These are phyloP conservation scores for Geotrichum candidum DNA, from an alignment of 1,139 yeast genomes.

Conservation along the genomic window DNA sequence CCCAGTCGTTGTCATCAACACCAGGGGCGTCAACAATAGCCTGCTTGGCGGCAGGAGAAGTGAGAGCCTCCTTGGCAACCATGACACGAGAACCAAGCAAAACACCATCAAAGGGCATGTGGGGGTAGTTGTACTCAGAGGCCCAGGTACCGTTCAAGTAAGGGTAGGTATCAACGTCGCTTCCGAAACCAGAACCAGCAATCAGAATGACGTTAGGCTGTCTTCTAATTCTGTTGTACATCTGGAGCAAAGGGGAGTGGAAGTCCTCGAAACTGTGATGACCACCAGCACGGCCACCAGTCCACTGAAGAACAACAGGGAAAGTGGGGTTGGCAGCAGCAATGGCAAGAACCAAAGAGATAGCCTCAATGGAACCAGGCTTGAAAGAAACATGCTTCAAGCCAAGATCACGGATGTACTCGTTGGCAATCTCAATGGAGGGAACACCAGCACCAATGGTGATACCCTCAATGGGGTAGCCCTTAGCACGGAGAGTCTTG, in stretches of 20 bases:
- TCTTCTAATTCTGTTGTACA: constrained; percentile 92
- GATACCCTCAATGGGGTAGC: constrained; percentile 92
- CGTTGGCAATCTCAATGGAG: constrained; percentile 92
- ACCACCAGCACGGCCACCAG: constrained; percentile 99
- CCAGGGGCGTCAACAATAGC: constrained; percentile 90
- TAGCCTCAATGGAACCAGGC: constrained; percentile 96
- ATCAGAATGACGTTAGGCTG: constrained; percentile 80
- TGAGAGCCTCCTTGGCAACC: constrained; percentile 94
- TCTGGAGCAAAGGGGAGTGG: constrained; percentile 94
- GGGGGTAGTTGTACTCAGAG: constrained; percentile 74
- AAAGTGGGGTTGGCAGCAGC: constrained; percentile 93
- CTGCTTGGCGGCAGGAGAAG: constrained; percentile 88
- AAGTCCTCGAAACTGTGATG: constrained; percentile 98
- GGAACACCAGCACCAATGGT: constrained; percentile 99
- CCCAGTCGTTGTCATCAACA: constrained; percentile 86
- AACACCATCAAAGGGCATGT: constrained; percentile 98
- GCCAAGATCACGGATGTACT: constrained; percentile 87
- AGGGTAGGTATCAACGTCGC: constrained; percentile 93
- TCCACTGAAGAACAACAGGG: constrained; percentile 98
- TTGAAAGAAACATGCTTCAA: constrained; percentile 91
- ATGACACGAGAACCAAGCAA: constrained; percentile 93
- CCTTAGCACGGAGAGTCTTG: constrained; percentile 78
- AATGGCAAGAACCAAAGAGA: constrained; percentile 75
- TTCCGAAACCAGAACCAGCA: constrained; percentile 98
- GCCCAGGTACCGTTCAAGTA: constrained; percentile 98